Percentiles rank a stretch among this genome's conserved stretches.
phyloP scores from a whole-genome alignment of 805 yeast genomes.

The Alloascoidea africana region DNA sequence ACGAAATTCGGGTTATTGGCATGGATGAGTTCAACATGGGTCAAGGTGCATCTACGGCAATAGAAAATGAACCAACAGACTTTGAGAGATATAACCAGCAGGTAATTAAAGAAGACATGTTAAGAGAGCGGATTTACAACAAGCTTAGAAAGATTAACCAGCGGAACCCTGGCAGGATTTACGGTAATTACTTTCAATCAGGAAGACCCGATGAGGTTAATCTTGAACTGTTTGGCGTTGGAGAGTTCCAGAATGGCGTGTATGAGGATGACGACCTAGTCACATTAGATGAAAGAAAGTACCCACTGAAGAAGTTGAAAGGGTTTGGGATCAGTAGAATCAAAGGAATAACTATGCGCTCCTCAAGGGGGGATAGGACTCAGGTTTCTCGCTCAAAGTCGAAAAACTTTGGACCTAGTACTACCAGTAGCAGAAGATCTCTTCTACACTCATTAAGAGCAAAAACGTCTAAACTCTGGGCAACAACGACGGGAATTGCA shows the following conservation, averaged over 20 bases:
- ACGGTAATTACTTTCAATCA: background rate
- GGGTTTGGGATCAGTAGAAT: background rate
- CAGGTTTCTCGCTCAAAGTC: background rate
- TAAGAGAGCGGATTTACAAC: background rate
- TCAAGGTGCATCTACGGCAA: background rate
- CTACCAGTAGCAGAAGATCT: background rate
- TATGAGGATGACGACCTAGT: background rate
- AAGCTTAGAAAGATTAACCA: background rate
- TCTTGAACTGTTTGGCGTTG: background rate
- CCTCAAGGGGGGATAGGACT: conserved; percentile 21
- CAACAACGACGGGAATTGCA: background rate
- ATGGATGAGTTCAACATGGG: background rate
- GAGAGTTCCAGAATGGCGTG: background rate
- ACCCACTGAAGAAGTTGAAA: conserved; percentile 1
- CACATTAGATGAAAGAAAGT: conserved; percentile 1
- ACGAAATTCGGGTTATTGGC: background rate
- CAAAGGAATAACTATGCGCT: background rate
- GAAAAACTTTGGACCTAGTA: background rate
- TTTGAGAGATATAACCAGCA: background rate
- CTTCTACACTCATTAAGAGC: too few species aligned
- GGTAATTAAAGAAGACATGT: background rate
- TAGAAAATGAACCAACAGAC: conserved; percentile 1
- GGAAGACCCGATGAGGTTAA: background rate
- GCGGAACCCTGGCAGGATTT: background rate
- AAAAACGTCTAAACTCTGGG: background rate